phyloP scores from a whole-genome alignment of 805 yeast genomes.

The Kodamaea hsintzibuensis region DNA sequence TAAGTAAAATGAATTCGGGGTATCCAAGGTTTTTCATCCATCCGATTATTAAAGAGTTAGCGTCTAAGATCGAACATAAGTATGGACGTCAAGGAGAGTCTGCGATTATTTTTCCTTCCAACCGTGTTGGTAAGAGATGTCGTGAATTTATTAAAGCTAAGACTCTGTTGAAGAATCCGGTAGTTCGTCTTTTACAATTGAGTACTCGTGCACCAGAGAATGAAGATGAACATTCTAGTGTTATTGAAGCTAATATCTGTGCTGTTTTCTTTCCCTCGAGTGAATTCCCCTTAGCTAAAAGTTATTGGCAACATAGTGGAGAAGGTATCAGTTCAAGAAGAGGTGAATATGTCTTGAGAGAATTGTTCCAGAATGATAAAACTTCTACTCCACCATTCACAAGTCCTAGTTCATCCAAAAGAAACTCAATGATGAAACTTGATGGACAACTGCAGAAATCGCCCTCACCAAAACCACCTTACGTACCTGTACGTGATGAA shows the following conservation, averaged over 20 bases:
- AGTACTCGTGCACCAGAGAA: conserved; percentile 66
- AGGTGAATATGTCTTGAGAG: conserved; percentile 80
- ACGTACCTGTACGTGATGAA: not conserved
- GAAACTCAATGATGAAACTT: not conserved
- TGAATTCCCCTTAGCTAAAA: conserved; percentile 65
- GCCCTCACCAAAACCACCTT: not conserved
- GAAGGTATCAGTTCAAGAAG: conserved; percentile 92
- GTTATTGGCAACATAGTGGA: conserved; percentile 97
- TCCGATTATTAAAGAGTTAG: conserved; percentile 56
- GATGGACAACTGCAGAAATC: not conserved
- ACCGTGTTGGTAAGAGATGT: conserved; percentile 78
- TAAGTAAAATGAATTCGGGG: conserved; percentile 75
- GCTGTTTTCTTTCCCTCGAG: conserved; percentile 73
- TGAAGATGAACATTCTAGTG: conserved; percentile 57
- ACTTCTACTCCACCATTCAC: not conserved
- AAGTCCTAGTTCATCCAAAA: not conserved
- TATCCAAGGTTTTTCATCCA: conserved; percentile 86
- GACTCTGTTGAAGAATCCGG: conserved; percentile 27
- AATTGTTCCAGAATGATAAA: conserved; percentile 35
- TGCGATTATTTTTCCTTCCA: conserved; percentile 75
- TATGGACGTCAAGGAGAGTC: conserved; percentile 82
- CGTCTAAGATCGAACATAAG: conserved; percentile 54
- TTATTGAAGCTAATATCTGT: conserved; percentile 68
- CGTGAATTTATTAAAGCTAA: conserved; percentile 66
- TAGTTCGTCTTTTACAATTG: conserved; percentile 62